phyloP scores from a whole-genome alignment of 2,329 filamentous ascomycete genomes.

The Apiospora malaysiana region DNA sequence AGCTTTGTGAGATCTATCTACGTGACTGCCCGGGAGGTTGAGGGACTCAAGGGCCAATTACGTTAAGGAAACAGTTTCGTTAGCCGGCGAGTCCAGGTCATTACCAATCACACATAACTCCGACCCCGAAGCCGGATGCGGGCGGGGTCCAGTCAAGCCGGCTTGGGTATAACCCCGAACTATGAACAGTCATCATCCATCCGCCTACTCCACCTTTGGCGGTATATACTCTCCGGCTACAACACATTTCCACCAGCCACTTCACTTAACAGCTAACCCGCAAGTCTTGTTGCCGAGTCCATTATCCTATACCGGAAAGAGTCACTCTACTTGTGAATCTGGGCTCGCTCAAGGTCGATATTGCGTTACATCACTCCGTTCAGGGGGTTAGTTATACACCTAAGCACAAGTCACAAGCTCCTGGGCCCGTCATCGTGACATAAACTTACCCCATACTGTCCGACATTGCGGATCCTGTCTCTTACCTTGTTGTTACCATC shows the following conservation, averaged over 20 bases:
- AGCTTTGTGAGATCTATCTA: neutral
- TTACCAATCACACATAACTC: neutral
- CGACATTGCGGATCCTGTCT: neutral
- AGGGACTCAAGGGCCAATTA: neutral
- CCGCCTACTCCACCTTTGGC: neutral
- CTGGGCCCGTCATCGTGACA: neutral
- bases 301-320: too few species aligned
- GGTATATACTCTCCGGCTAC: neutral
- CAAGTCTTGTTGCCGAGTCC: neutral
- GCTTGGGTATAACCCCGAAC: neutral
- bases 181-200: neutral
- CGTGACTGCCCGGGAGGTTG: neutral
- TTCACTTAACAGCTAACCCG: neutral
- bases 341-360: neutral
- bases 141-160: neutral
- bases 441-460: neutral
- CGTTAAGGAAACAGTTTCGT: too few species aligned
- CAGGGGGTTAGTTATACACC: neutral
- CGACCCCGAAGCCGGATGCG: constrained; percentile 2
- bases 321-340: neutral
- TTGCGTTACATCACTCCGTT: neutral
- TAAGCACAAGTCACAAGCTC: neutral
- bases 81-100: neutral
- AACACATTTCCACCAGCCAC: neutral
- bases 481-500: too few species aligned